These are phyloP conservation scores for Globisporangium nunn DNA, from an alignment of 352 stramenopile genomes.

Conservation along the genomic window DNA sequence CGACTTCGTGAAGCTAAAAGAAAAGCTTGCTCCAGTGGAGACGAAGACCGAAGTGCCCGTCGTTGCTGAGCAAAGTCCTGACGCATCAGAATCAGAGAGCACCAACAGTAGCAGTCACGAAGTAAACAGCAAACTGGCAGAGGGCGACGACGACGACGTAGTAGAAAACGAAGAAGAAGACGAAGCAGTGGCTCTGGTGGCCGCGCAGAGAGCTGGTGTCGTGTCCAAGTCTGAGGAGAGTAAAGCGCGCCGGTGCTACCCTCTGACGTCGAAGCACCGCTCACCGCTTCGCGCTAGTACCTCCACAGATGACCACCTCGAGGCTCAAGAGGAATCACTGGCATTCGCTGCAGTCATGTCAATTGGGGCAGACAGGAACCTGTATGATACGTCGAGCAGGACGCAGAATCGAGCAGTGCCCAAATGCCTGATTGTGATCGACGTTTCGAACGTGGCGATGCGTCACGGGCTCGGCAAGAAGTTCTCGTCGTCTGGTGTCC, in stretches of 20 bases:
- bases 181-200: too few species aligned
- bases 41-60: not conserved
- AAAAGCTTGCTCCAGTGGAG: not conserved
- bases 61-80: not conserved
- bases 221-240: slow-evolving; percentile 14
- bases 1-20: slow-evolving; percentile 8
- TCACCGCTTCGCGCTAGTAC: not conserved
- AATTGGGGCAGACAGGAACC: slow-evolving; percentile 24
- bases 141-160: not conserved
- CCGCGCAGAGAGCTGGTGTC: not conserved
- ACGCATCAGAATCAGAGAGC: not conserved
- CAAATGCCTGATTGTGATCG: slow-evolving; percentile 60
- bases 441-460: slow-evolving; percentile 79
- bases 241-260: not conserved
- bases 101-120: not conserved
- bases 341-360: slow-evolving; percentile 40
- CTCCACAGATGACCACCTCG: slow-evolving; percentile 5
- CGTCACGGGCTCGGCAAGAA: slow-evolving; percentile 57
- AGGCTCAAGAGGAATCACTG: slow-evolving; percentile 1
- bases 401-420: slow-evolving; percentile 5
- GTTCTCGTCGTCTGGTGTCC: slow-evolving; percentile 76
- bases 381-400: slow-evolving; percentile 18
- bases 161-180: not conserved
- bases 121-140: not conserved
- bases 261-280: not conserved